A percentile compares a stretch with the other conserved stretches of the same genome.
phyloP scores from a whole-genome alignment of 805 yeast genomes.

The Pichia ethanolica region DNA sequence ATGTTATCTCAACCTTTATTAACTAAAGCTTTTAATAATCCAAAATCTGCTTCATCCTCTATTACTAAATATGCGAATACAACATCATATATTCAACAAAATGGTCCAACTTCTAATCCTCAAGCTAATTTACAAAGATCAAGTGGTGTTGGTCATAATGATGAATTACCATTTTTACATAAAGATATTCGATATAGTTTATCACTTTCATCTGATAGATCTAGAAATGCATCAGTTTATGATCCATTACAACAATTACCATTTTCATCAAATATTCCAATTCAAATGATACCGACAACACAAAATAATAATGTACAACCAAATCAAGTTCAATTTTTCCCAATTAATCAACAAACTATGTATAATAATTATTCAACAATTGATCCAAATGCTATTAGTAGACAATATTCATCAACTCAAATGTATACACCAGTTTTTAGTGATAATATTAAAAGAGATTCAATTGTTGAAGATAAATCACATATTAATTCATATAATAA shows the following conservation, averaged over 20 bases:
- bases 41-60: neutral
- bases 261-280: neutral
- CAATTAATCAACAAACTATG: neutral
- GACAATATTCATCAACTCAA: constrained; percentile 6
- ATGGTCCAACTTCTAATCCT: constrained; percentile 8
- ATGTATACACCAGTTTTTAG: constrained; percentile 6
- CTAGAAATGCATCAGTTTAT: constrained; percentile 35
- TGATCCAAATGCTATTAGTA: constrained; percentile 3
- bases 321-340: neutral
- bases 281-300: neutral
- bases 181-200: constrained; percentile 27
- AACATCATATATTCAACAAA: neutral
- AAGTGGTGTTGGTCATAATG: constrained; percentile 5
- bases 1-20: constrained; percentile 6
- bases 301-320: neutral
- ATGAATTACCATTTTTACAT: constrained; percentile 20
- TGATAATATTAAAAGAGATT: neutral
- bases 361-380: neutral
- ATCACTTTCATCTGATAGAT: constrained; percentile 17
- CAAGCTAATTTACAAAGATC: constrained; percentile 6
- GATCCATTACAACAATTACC: constrained; percentile 27
- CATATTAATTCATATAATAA: neutral
- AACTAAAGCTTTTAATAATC: neutral
- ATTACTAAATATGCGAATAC: neutral
- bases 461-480: neutral